Conservation (phyloP, 495 filamentous ascomycete species). For the Delitschia confertaspora region DNA sequence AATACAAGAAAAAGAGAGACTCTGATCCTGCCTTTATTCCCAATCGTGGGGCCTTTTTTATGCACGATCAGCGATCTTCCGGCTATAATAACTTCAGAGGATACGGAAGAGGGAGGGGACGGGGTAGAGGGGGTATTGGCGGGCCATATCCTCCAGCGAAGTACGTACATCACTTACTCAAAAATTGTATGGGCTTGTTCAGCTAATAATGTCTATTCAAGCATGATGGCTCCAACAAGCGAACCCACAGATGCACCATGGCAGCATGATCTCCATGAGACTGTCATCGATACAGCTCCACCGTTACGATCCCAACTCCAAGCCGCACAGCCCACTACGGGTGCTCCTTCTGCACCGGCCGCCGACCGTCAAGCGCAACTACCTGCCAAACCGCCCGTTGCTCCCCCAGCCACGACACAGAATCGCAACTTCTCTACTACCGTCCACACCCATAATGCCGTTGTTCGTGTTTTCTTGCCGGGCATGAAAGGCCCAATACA, state of each 20-base stretch:
- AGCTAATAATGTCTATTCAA: conserved; percentile 22
- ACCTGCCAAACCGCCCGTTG: neutral
- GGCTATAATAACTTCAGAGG: conserved; percentile 68
- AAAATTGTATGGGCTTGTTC: no score
- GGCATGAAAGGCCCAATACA: conserved; percentile 62
- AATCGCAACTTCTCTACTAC: conserved; percentile 56
- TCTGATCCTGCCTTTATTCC: conserved; percentile 91
- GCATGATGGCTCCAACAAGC: conserved; percentile 39
- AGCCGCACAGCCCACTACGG: conserved; percentile 32
- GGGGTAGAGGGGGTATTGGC: conserved; percentile 44
- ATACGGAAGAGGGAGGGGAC: conserved; percentile 50
- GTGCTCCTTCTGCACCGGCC: conserved; percentile 1
- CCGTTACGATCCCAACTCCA: no score
- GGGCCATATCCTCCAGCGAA: conserved; percentile 50
- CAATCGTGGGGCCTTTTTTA: conserved; percentile 90
- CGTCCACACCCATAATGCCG: conserved; percentile 63
- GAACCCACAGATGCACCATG: conserved; percentile 65
- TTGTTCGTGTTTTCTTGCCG: conserved; percentile 69
- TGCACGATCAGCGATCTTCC: conserved; percentile 84
- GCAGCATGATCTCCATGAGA: conserved; percentile 94
- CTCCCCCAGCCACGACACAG: conserved; percentile 10
- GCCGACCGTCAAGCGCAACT: conserved; percentile 1
- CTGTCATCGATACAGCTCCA: conserved; percentile 38
- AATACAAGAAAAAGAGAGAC: conserved; percentile 77
- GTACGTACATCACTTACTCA: no score